These are phyloP conservation scores for Fagus sylvatica DNA, from an alignment of 306 rosid species.

Conservation along the genomic window DNA sequence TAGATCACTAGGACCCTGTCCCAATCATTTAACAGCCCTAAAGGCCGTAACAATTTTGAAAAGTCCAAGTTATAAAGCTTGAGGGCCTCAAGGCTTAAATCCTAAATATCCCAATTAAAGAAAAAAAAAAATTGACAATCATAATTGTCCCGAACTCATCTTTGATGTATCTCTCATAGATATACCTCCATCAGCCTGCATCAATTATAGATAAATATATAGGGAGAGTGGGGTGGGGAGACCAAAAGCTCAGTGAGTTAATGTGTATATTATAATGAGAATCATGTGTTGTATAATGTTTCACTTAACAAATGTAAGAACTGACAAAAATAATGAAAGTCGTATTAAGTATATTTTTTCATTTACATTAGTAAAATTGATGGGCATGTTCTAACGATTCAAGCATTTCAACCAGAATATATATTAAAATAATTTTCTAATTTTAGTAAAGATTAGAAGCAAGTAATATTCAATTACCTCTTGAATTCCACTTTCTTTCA, in stretches of 20 bases:
- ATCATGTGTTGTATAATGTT: not conserved
- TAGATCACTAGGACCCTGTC: not conserved
- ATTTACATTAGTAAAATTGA: not conserved
- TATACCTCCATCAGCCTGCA: too few relatives aligned
- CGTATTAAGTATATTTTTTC: not conserved
- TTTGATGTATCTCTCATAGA: too few relatives aligned
- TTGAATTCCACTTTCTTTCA: constrained; percentile 75
- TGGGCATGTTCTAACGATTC: not conserved
- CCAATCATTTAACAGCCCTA: not conserved
- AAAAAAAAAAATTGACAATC: too few relatives aligned
- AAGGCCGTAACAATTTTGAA: not conserved
- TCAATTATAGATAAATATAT: too few relatives aligned
- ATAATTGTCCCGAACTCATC: too few relatives aligned
- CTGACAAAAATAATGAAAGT: not conserved
- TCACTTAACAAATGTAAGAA: not conserved
- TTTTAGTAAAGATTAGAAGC: not conserved
- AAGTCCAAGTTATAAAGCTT: not conserved
- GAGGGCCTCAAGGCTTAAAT: not conserved
- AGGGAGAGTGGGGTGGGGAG: too few relatives aligned
- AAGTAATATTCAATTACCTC: constrained; percentile 59
- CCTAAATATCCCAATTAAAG: too few relatives aligned
- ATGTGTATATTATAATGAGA: not conserved
- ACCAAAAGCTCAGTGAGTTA: not conserved
- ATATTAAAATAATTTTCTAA: constrained; percentile 8
- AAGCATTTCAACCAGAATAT: not conserved